Conservation (phyloP, 768 basidiomycete species). For the Hypholoma fasciculare region DNA sequence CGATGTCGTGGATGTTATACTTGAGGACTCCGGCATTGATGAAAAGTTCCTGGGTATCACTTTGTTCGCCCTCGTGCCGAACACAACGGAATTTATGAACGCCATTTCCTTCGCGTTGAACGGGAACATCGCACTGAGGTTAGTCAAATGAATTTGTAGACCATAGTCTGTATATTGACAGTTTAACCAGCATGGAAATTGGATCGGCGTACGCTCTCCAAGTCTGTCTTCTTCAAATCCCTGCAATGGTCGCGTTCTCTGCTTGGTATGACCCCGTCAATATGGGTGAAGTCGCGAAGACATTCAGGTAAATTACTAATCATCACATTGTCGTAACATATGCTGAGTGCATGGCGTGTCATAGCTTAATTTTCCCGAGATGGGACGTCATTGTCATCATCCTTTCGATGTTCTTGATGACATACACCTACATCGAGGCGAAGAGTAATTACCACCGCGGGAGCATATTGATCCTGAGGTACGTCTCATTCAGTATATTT, state of each 20-base stretch:
- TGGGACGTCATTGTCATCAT: slow-evolving; percentile 98
- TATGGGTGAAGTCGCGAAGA: slow-evolving; percentile 85
- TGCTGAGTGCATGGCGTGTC: neutral
- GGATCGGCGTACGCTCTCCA: slow-evolving; percentile 98
- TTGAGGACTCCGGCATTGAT: slow-evolving; percentile 88
- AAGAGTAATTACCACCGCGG: slow-evolving; percentile 98
- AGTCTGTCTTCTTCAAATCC: slow-evolving; percentile 96
- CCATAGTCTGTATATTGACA: neutral
- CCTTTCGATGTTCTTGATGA: slow-evolving; percentile 95
- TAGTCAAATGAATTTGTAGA: slow-evolving; percentile 18
- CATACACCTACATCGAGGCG: slow-evolving; percentile 99
- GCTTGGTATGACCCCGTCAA: slow-evolving; percentile 89
- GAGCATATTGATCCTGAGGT: slow-evolving; percentile 94
- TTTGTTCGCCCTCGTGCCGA: slow-evolving; percentile 95
- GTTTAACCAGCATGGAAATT: slow-evolving; percentile 86
- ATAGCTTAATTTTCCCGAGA: slow-evolving; percentile 93
- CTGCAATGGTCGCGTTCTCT: slow-evolving; percentile 98
- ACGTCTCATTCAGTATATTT: slow-evolving; percentile 7
- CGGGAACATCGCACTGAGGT: slow-evolving; percentile 96
- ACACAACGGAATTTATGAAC: slow-evolving; percentile 99
- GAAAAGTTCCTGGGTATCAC: slow-evolving; percentile 98
- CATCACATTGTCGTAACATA: neutral
- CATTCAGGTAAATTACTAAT: slow-evolving; percentile 57
- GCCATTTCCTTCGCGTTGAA: slow-evolving; percentile 97
- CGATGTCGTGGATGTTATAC: slow-evolving; percentile 92